Evolutionary conservation across 768 basidiomycete genomes (phyloP).

Genomic region (Pulveroboletus sp.): DNA sequence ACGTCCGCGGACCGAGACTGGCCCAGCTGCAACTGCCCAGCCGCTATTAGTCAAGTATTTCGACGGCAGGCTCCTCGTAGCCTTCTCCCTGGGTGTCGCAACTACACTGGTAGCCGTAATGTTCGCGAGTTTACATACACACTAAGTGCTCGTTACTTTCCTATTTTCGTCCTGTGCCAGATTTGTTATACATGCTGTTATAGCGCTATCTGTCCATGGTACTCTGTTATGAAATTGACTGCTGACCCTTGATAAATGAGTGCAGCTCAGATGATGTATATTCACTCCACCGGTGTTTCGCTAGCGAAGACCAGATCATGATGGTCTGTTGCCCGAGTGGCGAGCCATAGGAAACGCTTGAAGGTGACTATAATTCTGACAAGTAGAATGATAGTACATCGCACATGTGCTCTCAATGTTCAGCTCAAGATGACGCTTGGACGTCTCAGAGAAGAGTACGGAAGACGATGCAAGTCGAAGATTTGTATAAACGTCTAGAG

Average conservation of each 20-base stretch:
- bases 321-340: background rate
- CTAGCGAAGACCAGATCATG: too few relatives aligned
- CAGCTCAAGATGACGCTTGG: too few relatives aligned
- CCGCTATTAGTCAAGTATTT: background rate
- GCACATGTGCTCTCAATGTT: too few relatives aligned
- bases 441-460: too few relatives aligned
- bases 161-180: background rate
- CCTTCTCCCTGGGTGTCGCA: conserved; percentile 30
- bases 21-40: background rate
- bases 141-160: background rate
- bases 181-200: background rate
- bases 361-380: background rate
- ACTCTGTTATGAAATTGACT: background rate
- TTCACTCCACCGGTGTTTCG: background rate
- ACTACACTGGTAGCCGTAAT: conserved; percentile 13
- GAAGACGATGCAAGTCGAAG: too few relatives aligned
- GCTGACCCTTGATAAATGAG: background rate
- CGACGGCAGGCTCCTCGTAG: conserved; percentile 15
- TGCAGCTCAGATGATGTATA: too few relatives aligned
- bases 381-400: background rate
- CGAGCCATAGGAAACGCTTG: background rate
- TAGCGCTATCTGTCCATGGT: background rate
- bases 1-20: background rate
- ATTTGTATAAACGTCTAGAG: too few relatives aligned
- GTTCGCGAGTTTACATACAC: conserved; percentile 5